These are phyloP conservation scores for Ogataea populi-albae DNA, from an alignment of 805 yeast species.

Conservation along the genomic window DNA sequence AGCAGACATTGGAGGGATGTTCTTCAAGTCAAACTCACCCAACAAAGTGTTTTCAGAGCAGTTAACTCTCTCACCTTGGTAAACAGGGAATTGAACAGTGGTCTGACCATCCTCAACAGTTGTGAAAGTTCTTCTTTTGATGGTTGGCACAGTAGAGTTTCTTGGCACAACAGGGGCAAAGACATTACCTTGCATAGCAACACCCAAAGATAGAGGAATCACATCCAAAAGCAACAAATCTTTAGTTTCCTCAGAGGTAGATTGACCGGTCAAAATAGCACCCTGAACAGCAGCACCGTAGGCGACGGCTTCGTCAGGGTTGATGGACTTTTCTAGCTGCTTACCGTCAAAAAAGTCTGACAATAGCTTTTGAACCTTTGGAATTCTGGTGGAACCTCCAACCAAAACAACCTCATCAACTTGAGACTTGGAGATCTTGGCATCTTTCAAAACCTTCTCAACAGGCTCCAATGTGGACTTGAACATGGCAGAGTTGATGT, in stretches of 20 bases:
- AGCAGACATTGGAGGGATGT: conserved; percentile 97
- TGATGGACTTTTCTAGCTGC: conserved; percentile 93
- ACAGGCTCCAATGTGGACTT: conserved; percentile 93
- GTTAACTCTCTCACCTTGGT: conserved; percentile 99
- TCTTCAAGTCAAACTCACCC: conserved; percentile 98
- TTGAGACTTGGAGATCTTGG: conserved; percentile 77
- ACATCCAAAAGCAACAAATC: conserved; percentile 95
- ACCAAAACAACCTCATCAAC: conserved; percentile 94
- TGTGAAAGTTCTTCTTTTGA: conserved; percentile 98
- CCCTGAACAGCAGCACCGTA: conserved; percentile 99
- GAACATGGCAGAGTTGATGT: conserved; percentile 87
- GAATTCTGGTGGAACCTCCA: conserved; percentile 99
- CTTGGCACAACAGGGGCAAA: conserved; percentile 99
- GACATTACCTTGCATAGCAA: conserved; percentile 99
- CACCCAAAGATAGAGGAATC: conserved; percentile 98
- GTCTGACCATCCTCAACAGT: conserved; percentile 99
- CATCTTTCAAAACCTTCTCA: conserved; percentile 91
- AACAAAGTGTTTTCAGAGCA: conserved; percentile 94
- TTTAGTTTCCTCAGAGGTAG: conserved; percentile 87
- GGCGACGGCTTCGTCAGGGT: conserved; percentile 99
- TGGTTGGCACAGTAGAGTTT: conserved; percentile 99
- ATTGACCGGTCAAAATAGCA: conserved; percentile 93
- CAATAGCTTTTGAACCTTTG: conserved; percentile 93
- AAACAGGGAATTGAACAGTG: conserved; percentile 97
- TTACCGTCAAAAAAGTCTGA: conserved; percentile 96